Percentiles rank a stretch among this genome's conserved stretches.
Conservation (phyloP, 75 land plant genomes). For the Picea glauca region DNA sequence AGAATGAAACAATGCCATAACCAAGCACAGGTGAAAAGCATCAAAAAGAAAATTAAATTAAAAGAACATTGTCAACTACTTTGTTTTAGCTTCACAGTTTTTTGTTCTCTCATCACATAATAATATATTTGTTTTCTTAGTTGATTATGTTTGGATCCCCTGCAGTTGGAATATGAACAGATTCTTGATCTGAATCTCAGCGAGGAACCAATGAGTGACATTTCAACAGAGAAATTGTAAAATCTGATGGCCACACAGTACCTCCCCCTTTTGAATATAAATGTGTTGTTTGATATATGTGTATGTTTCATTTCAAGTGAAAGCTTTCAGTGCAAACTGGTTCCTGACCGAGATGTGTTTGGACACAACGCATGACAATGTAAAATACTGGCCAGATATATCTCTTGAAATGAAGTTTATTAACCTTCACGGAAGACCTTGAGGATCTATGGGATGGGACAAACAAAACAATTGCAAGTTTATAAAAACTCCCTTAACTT, state of each 20-base stretch:
- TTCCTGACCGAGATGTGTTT: not conserved
- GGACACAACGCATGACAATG: not conserved
- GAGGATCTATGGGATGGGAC: not conserved
- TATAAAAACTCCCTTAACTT: not conserved
- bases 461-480: not conserved
- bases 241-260: not conserved
- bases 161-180: slow-evolving; percentile 6
- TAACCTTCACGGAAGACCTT: no score
- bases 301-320: not conserved
- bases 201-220: not conserved
- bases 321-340: not conserved
- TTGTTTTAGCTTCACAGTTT: no score
- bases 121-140: not conserved
- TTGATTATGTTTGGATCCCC: slow-evolving; percentile 1
- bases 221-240: not conserved
- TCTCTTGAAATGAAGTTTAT: no score
- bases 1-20: slow-evolving; percentile 38
- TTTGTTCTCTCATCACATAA: no score
- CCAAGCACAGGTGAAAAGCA: no score
- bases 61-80: no score
- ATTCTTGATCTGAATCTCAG: not conserved
- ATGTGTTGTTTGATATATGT: not conserved
- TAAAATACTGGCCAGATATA: no score
- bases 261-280: not conserved
- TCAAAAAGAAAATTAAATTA: no score